A percentile compares a stretch with the other conserved stretches of the same genome.
Evolutionary conservation across 2,329 filamentous ascomycete species (phyloP).

Genomic region (Claviceps africana): DNA sequence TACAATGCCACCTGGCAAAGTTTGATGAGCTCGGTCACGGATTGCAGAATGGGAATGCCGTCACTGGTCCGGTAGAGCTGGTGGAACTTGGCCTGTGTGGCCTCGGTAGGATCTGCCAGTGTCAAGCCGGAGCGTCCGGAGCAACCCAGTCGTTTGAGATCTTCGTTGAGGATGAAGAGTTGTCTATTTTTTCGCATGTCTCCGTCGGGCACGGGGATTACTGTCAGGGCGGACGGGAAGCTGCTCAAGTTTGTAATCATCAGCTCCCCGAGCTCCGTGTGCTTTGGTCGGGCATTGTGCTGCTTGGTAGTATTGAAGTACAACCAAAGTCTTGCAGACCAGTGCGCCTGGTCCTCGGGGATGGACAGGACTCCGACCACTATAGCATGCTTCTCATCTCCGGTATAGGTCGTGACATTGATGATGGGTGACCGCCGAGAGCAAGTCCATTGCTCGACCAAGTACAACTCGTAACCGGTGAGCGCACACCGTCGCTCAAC

Average conservation of each 20-base stretch:
- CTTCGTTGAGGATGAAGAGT: constrained; percentile 84
- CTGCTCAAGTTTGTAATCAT: constrained; percentile 91
- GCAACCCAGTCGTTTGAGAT: constrained; percentile 83
- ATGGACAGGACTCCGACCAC: constrained; percentile 68
- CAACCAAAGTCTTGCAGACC: constrained; percentile 64
- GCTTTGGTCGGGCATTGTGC: constrained; percentile 70
- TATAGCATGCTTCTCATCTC: constrained; percentile 66
- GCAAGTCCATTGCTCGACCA: constrained; percentile 96
- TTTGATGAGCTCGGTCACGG: constrained; percentile 79
- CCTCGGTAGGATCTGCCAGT: constrained; percentile 60
- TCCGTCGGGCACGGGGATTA: constrained; percentile 81
- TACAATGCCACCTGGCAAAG: constrained; percentile 80
- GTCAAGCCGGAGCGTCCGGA: constrained; percentile 80
- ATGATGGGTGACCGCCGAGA: constrained; percentile 82
- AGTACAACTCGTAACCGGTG: constrained; percentile 77
- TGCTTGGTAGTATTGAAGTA: constrained; percentile 81
- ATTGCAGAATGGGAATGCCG: constrained; percentile 59
- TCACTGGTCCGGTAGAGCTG: constrained; percentile 83
- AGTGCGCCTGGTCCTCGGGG: constrained; percentile 62
- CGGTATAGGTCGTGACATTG: constrained; percentile 85
- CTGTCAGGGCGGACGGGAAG: constrained; percentile 81
- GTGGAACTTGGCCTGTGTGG: constrained; percentile 80
- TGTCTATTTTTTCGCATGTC: constrained; percentile 68
- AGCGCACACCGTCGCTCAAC: constrained; percentile 58
- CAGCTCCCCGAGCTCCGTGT: constrained; percentile 68